Percentiles rank a stretch among this genome's conserved stretches.
These are phyloP conservation scores for Leccinum arenicola DNA, from an alignment of 768 basidiomycete species.

Conservation along the genomic window DNA sequence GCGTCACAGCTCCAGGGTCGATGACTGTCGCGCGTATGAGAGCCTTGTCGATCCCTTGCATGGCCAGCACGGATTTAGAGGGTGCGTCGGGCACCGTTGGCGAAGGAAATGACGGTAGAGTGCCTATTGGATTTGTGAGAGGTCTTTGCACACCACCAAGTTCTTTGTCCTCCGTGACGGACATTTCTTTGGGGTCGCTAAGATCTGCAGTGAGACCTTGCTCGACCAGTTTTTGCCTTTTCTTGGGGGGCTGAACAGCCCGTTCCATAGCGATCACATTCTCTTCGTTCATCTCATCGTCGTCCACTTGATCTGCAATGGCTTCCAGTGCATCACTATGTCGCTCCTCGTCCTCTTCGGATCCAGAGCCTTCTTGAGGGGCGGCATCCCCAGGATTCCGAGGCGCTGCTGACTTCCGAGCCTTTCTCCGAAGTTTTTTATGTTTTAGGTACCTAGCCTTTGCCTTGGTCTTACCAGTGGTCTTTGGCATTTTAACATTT, in stretches of 20 bases:
- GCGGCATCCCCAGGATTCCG: constrained; percentile 21
- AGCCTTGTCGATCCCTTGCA: constrained; percentile 78
- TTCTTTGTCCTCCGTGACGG: constrained; percentile 1
- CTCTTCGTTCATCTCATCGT: constrained; percentile 9
- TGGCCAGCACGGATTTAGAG: constrained; percentile 63
- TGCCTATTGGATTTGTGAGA: constrained; percentile 22
- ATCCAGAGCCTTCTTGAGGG: constrained; percentile 12
- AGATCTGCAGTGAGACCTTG: constrained; percentile 22
- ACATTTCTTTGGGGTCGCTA: background rate
- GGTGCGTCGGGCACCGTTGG: constrained; percentile 67
- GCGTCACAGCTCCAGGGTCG: constrained; percentile 45
- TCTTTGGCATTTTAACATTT: constrained; percentile 32
- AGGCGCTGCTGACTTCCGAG: constrained; percentile 34
- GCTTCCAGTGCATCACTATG: constrained; percentile 12
- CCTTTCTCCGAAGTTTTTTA: constrained; percentile 67
- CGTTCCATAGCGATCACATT: constrained; percentile 6
- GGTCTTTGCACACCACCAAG: constrained; percentile 3
- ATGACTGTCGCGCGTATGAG: constrained; percentile 69
- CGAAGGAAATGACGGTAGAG: constrained; percentile 67
- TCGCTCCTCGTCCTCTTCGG: constrained; percentile 25
- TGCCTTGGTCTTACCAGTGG: constrained; percentile 55
- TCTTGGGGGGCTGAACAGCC: constrained; percentile 36
- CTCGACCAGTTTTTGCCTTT: constrained; percentile 40
- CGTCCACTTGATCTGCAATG: constrained; percentile 18
- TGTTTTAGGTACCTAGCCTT: constrained; percentile 71